A percentile compares a stretch with the other conserved stretches of the same genome.
Conservation (phyloP, 345 rosid genomes). For the Moricandia arvensis region DNA sequence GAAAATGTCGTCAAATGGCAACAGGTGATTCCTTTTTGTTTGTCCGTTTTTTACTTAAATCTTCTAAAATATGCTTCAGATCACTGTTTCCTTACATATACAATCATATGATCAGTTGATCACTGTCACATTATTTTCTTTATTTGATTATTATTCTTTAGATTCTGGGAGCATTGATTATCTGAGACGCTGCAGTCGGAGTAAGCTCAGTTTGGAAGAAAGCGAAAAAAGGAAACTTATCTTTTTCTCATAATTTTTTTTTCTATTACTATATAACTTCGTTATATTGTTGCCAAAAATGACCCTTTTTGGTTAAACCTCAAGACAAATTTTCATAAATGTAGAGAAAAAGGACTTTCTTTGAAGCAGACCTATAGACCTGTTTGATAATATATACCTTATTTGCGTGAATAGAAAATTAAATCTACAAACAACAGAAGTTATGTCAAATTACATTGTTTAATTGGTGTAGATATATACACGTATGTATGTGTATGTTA, state of each 20-base stretch:
- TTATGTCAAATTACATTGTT: background rate
- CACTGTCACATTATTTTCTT: constrained; percentile 14
- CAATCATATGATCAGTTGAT: no score
- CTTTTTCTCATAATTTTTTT: background rate
- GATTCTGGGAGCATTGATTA: constrained; percentile 36
- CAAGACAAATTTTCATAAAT: no score
- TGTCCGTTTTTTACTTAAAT: background rate
- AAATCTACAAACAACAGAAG: background rate
- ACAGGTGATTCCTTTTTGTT: constrained; percentile 8
- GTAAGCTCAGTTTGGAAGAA: constrained; percentile 39
- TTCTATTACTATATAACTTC: background rate
- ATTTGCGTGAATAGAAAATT: background rate
- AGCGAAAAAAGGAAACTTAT: constrained; percentile 23
- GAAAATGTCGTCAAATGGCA: constrained; percentile 20
- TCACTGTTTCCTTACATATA: background rate
- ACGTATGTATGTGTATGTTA: no score
- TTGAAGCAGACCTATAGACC: background rate
- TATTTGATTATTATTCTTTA: constrained; percentile 31
- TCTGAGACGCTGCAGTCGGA: constrained; percentile 38
- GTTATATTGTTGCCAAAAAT: background rate
- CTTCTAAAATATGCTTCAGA: constrained; percentile 18
- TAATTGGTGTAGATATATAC: no score
- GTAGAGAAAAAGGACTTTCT: background rate
- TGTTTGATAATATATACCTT: background rate
- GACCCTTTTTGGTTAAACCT: background rate